Evolutionary conservation across 352 stramenopile species (phyloP).

Genomic region (Phytophthora melonis): DNA sequence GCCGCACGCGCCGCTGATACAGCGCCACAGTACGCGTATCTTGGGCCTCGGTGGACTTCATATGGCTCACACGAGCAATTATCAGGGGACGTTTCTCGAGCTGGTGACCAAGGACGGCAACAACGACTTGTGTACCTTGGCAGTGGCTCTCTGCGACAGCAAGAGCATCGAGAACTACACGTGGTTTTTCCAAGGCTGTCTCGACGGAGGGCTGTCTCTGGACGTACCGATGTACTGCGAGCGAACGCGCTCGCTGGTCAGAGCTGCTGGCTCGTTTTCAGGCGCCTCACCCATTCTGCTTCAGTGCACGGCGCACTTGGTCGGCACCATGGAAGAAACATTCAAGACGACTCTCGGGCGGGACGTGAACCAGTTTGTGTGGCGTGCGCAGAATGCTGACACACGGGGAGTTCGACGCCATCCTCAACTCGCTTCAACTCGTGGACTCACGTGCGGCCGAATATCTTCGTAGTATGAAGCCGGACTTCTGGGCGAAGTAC

Average conservation of each 20-base stretch:
- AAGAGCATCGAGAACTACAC: conserved; percentile 44
- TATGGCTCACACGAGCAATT: conserved; percentile 52
- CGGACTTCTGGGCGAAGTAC: conserved; percentile 50
- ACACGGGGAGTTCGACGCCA: conserved; percentile 42
- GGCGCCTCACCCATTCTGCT: conserved; percentile 46
- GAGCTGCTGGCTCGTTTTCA: conserved; percentile 40
- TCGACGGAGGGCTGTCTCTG: conserved; percentile 36
- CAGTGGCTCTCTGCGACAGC: conserved; percentile 47
- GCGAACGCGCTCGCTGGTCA: conserved; percentile 35
- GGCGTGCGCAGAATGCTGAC: conserved; percentile 43
- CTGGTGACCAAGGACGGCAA: conserved; percentile 56
- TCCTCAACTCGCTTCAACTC: conserved; percentile 29
- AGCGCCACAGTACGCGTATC: conserved; percentile 39
- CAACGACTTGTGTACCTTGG: conserved; percentile 44
- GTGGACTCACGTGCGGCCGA: conserved; percentile 28
- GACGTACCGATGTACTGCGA: conserved; percentile 53
- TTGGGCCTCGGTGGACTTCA: conserved; percentile 43
- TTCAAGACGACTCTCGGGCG: conserved; percentile 40
- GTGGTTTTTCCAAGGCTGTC: conserved; percentile 56
- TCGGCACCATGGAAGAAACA: conserved; percentile 38
- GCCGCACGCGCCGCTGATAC: conserved; percentile 43
- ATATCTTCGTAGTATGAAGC: conserved; percentile 35
- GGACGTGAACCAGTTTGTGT: conserved; percentile 34
- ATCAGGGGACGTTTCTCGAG: conserved; percentile 44
- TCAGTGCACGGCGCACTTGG: conserved; percentile 48